Evolutionary conservation across 2,329 filamentous ascomycete genomes (phyloP).

Genomic region (Neofusicoccum sp.): DNA sequence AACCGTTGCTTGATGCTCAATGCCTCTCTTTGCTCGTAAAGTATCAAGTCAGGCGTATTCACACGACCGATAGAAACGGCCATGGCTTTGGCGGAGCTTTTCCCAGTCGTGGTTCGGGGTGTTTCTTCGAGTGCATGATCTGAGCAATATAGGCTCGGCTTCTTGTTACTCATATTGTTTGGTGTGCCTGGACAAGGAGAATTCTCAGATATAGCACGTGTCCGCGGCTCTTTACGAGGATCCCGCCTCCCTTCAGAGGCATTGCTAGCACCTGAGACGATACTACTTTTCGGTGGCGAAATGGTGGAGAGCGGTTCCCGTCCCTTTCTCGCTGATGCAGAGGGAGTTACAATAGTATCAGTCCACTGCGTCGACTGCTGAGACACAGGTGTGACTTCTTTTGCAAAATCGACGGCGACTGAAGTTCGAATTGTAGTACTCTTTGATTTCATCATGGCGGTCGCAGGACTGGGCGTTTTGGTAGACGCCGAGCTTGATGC

Average conservation of each 20-base stretch:
- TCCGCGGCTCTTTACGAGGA: not conserved
- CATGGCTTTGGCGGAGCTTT: not conserved
- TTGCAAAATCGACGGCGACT: not conserved
- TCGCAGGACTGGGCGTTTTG: constrained; percentile 2
- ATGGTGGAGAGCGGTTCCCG: not conserved
- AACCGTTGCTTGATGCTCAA: not conserved
- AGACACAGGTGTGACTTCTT: constrained; percentile 5
- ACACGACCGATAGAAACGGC: not conserved
- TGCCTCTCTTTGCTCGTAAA: constrained; percentile 1
- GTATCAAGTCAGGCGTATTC: not conserved
- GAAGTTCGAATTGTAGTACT: not conserved
- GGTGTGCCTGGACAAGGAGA: not conserved
- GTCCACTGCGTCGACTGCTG: constrained; percentile 5
- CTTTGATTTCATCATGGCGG: not conserved
- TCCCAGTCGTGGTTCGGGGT: not conserved
- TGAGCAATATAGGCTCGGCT: not conserved
- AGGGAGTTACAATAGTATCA: not conserved
- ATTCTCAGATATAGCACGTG: not conserved
- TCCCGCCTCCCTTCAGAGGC: not conserved
- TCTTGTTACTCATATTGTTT: not conserved
- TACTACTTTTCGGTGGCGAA: not conserved
- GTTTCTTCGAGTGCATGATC: not conserved
- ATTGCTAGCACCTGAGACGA: not conserved
- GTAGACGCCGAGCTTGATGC: not conserved
- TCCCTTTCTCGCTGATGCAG: not conserved